Evolutionary conservation across 2,329 filamentous ascomycete species (phyloP).

Genomic region (Fusarium denticulatum): DNA sequence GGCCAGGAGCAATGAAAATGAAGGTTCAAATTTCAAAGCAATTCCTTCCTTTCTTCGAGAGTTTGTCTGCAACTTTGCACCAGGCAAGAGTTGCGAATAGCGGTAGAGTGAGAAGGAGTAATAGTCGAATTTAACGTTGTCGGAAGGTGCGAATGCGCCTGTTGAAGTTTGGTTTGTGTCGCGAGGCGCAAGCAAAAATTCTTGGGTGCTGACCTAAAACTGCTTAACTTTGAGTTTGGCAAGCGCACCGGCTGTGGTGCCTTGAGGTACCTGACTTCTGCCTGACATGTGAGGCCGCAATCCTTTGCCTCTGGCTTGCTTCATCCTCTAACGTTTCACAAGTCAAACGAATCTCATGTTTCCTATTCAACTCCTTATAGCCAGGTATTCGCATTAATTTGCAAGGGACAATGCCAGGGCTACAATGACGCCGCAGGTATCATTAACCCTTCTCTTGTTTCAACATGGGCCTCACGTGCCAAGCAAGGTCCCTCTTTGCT

Average conservation of each 20-base stretch:
- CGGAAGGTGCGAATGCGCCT: conserved; percentile 34
- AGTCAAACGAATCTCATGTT: conserved; percentile 16
- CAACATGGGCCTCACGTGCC: conserved; percentile 22
- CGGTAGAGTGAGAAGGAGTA: background rate
- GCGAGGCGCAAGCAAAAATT: conserved; percentile 41
- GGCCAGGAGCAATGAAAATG: conserved; percentile 30
- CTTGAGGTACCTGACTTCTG: background rate
- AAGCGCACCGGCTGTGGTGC: background rate
- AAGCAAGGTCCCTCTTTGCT: conserved; percentile 17
- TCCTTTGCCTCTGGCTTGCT: background rate
- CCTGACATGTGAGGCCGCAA: conserved; percentile 6
- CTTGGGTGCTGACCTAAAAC: conserved; percentile 41
- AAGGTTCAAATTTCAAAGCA: conserved; percentile 38
- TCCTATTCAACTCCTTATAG: conserved; percentile 9
- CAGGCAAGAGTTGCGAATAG: conserved; percentile 49
- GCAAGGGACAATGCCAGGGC: conserved; percentile 12
- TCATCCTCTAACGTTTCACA: conserved; percentile 14
- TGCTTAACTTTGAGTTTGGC: conserved; percentile 18
- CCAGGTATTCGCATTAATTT: conserved; percentile 26
- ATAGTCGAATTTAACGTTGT: conserved; percentile 28
- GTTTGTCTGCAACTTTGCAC: conserved; percentile 48
- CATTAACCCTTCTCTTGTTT: conserved; percentile 13
- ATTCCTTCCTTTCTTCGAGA: conserved; percentile 38
- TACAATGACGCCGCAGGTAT: conserved; percentile 4
- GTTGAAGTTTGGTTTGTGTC: conserved; percentile 33